phyloP scores from a whole-genome alignment of 2,329 filamentous ascomycete species.

The Alternaria sp. region DNA sequence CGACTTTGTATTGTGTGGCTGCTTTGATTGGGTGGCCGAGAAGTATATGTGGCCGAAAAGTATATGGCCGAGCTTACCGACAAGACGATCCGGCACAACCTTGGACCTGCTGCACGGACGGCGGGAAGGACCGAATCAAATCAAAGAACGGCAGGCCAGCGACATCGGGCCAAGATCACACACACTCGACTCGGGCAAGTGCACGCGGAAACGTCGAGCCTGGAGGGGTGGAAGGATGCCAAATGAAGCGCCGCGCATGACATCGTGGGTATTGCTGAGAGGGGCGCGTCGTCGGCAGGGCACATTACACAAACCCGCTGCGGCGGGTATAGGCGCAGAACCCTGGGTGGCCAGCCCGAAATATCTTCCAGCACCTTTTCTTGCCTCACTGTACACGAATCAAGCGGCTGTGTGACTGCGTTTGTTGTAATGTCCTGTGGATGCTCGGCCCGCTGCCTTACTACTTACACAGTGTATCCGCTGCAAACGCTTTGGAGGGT shows the following conservation, averaged over 20 bases:
- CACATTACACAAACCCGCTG: background rate
- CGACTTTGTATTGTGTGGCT: too few relatives aligned
- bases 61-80: too few relatives aligned
- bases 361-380: background rate
- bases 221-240: constrained; percentile 12
- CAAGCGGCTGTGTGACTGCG: background rate
- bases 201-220: constrained; percentile 24
- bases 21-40: too few relatives aligned
- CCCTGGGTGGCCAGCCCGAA: background rate
- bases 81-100: constrained; percentile 22
- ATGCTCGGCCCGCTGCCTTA: constrained; percentile 13
- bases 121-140: constrained; percentile 45
- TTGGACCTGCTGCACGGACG: constrained; percentile 29
- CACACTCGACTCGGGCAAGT: constrained; percentile 25
- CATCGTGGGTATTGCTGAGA: constrained; percentile 23
- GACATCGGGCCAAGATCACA: constrained; percentile 38
- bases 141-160: constrained; percentile 31
- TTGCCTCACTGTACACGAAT: background rate
- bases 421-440: background rate
- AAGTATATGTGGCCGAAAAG: too few relatives aligned
- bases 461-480: constrained; percentile 15
- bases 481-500: constrained; percentile 30
- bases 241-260: constrained; percentile 28
- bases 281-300: background rate
- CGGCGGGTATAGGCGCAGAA: constrained; percentile 5